Conservation (phyloP, 2,329 filamentous ascomycete species). For the Diplodia corticola region DNA sequence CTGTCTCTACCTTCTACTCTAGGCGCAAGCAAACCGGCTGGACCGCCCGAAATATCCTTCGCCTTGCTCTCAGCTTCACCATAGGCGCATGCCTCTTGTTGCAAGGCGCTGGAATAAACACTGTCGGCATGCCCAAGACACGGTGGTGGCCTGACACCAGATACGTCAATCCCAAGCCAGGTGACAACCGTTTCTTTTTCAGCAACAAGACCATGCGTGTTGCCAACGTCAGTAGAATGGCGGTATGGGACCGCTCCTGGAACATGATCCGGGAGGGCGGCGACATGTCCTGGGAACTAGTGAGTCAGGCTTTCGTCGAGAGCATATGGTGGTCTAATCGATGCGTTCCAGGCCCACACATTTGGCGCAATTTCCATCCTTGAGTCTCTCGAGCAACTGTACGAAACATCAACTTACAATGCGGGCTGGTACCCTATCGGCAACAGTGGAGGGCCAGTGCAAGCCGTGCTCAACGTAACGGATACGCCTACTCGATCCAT, state of each 20-base stretch:
- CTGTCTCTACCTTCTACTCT: not conserved
- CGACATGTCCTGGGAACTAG: not conserved
- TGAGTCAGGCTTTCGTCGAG: not conserved
- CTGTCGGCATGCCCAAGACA: not conserved
- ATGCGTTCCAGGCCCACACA: not conserved
- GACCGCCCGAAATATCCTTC: not conserved
- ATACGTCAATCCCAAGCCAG: not conserved
- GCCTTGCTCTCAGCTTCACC: not conserved
- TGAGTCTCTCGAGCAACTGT: not conserved
- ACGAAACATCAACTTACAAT: not conserved
- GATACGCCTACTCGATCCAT: not conserved
- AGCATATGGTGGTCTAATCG: accelerated
- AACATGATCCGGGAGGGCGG: not conserved
- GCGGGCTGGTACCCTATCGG: not conserved
- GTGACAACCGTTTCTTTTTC: not conserved
- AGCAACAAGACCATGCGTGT: not conserved
- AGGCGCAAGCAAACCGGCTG: not conserved
- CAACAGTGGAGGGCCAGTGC: not conserved
- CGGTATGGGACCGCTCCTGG: not conserved
- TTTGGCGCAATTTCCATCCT: not conserved
- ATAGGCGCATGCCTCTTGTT: not conserved
- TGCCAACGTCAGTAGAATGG: not conserved
- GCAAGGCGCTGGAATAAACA: not conserved
- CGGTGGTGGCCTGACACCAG: not conserved
- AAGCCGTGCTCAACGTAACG: not conserved